phyloP scores from a whole-genome alignment of 148 eudicot species.

The Chenopodium album region DNA sequence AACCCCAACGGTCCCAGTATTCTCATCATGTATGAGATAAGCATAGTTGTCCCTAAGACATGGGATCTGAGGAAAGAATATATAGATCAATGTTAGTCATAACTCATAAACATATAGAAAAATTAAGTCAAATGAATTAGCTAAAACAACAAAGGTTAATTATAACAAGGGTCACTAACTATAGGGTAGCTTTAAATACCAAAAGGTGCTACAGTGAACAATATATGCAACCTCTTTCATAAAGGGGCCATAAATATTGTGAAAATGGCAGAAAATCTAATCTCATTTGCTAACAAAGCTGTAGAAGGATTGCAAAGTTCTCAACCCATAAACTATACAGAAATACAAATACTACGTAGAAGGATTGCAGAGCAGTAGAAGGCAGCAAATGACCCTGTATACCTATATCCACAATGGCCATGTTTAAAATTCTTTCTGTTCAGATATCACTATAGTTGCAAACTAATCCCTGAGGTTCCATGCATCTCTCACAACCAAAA shows the following conservation, averaged over 20 bases:
- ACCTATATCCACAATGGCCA: not conserved
- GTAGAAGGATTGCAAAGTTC: not conserved
- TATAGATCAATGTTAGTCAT: not conserved
- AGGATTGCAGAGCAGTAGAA: not conserved
- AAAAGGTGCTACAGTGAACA: not conserved
- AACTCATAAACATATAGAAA: not conserved
- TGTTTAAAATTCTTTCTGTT: not conserved
- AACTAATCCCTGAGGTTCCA: not conserved
- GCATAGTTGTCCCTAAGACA: slow-evolving; percentile 90
- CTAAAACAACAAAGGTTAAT: not conserved
- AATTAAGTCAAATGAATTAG: not conserved
- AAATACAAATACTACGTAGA: not conserved
- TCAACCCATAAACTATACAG: not conserved
- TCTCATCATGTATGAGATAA: slow-evolving; percentile 73
- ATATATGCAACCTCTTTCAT: not conserved
- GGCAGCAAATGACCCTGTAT: not conserved
- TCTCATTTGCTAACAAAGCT: not conserved
- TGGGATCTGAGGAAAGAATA: slow-evolving; percentile 55
- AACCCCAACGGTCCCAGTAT: slow-evolving; percentile 91
- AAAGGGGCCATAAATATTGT: not conserved
- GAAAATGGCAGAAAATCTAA: not conserved
- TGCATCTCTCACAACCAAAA: not conserved
- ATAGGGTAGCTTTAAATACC: not conserved
- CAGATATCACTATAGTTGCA: not conserved
- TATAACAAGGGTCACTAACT: not conserved